Conservation (phyloP, 140 eudicot species). For the Bidens hawaiensis region DNA sequence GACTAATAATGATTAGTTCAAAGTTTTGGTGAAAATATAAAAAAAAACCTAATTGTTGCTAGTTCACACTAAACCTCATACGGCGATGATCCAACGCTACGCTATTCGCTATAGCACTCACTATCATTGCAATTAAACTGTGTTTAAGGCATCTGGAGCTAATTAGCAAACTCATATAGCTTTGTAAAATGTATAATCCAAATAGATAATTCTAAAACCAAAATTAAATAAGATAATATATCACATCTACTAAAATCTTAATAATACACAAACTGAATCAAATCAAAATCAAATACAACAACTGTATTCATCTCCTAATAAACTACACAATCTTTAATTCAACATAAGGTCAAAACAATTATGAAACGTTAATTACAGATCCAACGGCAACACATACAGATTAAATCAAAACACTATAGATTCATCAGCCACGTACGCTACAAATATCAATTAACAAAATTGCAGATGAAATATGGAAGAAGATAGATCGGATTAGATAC, state of each 20-base stretch:
- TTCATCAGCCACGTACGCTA: background rate
- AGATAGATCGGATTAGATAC: conserved; percentile 10
- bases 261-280: background rate
- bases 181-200: background rate
- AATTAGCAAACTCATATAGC: background rate
- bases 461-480: background rate
- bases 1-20: no score
- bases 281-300: background rate
- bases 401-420: no score
- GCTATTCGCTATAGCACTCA: no score
- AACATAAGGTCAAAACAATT: background rate
- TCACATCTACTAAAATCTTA: background rate
- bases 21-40: no score
- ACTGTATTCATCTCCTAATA: background rate
- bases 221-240: no score
- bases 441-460: background rate
- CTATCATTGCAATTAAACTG: no score
- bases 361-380: background rate
- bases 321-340: background rate
- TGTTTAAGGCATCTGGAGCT: background rate
- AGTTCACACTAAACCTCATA: no score
- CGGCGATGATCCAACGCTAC: no score
- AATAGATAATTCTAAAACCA: background rate
- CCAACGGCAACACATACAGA: background rate
- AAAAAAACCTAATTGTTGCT: no score